Conservation (phyloP, 2,329 filamentous ascomycete genomes). For the Arthrobotrys entomopaga region DNA sequence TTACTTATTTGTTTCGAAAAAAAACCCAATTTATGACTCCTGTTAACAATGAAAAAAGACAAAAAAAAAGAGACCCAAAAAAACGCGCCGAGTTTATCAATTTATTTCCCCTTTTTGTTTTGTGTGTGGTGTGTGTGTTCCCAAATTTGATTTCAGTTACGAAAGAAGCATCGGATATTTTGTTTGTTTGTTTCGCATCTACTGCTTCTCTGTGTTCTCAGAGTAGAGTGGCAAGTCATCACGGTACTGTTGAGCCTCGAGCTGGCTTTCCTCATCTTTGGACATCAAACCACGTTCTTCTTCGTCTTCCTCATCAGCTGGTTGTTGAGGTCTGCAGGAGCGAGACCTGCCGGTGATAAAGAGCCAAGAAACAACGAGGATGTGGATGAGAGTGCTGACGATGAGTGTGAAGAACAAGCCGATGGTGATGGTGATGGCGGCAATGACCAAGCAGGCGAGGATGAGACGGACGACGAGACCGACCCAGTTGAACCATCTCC, state of each 20-base stretch:
- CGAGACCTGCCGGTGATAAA: slow-evolving; percentile 34
- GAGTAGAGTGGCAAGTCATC: slow-evolving; percentile 47
- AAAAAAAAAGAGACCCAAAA: not conserved
- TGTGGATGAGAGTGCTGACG: slow-evolving; percentile 43
- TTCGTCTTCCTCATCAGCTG: slow-evolving; percentile 22
- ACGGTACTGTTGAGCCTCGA: slow-evolving; percentile 27
- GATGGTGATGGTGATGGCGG: slow-evolving; percentile 54
- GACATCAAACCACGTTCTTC: slow-evolving; percentile 48
- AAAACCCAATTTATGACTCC: slow-evolving; percentile 24
- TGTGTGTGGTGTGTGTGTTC: slow-evolving; percentile 3
- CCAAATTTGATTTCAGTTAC: not conserved
- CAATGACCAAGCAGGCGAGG: slow-evolving; percentile 52
- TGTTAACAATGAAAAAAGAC: not conserved
- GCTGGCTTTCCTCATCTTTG: slow-evolving; percentile 45
- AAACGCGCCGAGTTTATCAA: slow-evolving; percentile 2
- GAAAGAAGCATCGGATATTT: slow-evolving; percentile 2
- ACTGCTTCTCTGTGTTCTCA: slow-evolving; percentile 45
- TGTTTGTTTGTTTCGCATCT: slow-evolving; percentile 9
- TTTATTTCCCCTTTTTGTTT: slow-evolving; percentile 8
- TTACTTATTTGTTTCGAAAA: not conserved
- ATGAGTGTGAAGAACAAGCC: slow-evolving; percentile 50
- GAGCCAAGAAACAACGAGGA: slow-evolving; percentile 37
- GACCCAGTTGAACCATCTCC: slow-evolving; percentile 51
- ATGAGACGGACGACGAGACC: slow-evolving; percentile 48
- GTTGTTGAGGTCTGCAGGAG: slow-evolving; percentile 22